Evolutionary conservation across 805 yeast species (phyloP).

Genomic region (Candida fluviatilis): DNA sequence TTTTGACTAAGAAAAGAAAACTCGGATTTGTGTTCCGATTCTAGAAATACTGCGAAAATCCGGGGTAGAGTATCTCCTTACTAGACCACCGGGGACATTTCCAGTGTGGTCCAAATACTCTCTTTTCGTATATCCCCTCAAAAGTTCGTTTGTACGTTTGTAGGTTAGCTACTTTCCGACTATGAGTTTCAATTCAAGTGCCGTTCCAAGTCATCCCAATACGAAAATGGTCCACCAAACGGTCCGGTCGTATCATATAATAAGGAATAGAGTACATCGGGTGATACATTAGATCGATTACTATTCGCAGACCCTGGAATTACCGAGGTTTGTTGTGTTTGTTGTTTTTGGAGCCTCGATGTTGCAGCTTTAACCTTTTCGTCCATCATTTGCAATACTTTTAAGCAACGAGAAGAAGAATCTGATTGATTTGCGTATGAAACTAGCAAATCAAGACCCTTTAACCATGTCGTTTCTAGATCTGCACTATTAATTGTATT

Average conservation of each 20-base stretch:
- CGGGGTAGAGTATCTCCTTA: too few species aligned
- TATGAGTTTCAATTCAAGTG: not conserved
- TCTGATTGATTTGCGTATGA: slow-evolving; percentile 9
- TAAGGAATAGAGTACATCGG: slow-evolving; percentile 10
- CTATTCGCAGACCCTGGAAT: slow-evolving; percentile 3
- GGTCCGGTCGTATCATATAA: slow-evolving; percentile 12
- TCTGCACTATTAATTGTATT: slow-evolving; percentile 7
- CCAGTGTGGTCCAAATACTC: too few species aligned
- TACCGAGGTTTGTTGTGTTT: too few species aligned
- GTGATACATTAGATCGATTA: slow-evolving; percentile 8
- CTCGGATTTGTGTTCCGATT: too few species aligned
- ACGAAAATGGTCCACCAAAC: slow-evolving; percentile 12
- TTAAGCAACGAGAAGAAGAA: slow-evolving; percentile 10
- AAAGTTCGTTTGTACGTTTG: too few species aligned
- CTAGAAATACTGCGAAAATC: too few species aligned
- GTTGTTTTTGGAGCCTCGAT: not conserved
- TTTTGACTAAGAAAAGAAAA: too few species aligned
- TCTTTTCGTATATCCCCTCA: too few species aligned
- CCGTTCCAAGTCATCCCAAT: slow-evolving; percentile 7
- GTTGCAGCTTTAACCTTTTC: slow-evolving; percentile 5
- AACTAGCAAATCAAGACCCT: slow-evolving; percentile 7
- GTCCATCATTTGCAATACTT: slow-evolving; percentile 10
- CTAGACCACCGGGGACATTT: too few species aligned
- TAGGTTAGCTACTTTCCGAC: not conserved
- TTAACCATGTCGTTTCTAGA: slow-evolving; percentile 7